phyloP scores from a whole-genome alignment of 345 rosid species.

The Pugionium cornutum region DNA sequence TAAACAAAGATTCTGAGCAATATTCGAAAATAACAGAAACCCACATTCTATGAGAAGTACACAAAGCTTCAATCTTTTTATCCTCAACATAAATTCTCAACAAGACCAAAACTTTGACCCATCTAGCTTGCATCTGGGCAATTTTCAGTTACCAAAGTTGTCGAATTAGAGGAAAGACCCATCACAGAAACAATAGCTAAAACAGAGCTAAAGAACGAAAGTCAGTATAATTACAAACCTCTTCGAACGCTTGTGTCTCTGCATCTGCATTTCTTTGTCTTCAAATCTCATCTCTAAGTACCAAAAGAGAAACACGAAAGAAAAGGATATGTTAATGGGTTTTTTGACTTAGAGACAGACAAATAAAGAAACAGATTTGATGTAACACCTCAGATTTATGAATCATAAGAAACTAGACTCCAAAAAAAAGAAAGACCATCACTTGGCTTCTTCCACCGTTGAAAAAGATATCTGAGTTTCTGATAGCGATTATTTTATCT shows the following conservation, averaged over 20 bases:
- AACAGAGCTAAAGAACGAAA: constrained; percentile 18
- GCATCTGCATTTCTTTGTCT: constrained; percentile 48
- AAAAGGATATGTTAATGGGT: constrained; percentile 6
- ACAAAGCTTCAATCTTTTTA: not conserved
- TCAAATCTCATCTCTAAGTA: constrained; percentile 53
- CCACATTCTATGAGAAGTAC: not conserved
- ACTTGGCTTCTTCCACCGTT: constrained; percentile 39
- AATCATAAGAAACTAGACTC: constrained; percentile 29
- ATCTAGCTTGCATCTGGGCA: constrained; percentile 23
- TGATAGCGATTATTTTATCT: constrained; percentile 28
- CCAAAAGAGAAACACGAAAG: constrained; percentile 7
- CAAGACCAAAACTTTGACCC: constrained; percentile 31
- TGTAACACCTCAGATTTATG: constrained; percentile 1
- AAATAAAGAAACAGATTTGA: constrained; percentile 21
- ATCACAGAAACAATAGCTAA: not conserved
- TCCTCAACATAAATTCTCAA: constrained; percentile 2
- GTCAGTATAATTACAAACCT: constrained; percentile 56
- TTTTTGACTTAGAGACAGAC: constrained; percentile 26
- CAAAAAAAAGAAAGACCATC: constrained; percentile 26
- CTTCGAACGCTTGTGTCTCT: constrained; percentile 80
- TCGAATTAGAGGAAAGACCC: not conserved
- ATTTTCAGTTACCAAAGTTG: not conserved
- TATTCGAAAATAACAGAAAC: not conserved
- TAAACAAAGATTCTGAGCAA: constrained; percentile 32
- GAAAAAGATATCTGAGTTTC: constrained; percentile 36